phyloP scores from a whole-genome alignment of 2,329 filamentous ascomycete species.

The Aspergillus pseudonomiae region DNA sequence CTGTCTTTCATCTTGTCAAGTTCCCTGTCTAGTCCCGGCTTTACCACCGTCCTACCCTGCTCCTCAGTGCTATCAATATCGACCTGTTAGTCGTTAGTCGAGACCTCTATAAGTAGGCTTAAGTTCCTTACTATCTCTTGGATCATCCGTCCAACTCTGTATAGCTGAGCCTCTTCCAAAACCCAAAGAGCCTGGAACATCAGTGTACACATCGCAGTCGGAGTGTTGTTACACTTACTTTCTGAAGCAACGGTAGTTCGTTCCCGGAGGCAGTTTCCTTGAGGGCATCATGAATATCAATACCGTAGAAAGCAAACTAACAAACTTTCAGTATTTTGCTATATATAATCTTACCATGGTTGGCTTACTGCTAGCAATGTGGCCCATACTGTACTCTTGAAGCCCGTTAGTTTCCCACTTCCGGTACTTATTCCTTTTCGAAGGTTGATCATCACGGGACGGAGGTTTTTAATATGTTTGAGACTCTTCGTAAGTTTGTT shows the following conservation, averaged over 20 bases:
- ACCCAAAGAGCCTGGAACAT: slow-evolving; percentile 57
- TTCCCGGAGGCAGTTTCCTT: slow-evolving; percentile 60
- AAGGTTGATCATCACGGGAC: slow-evolving; percentile 67
- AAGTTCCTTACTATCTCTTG: slow-evolving; percentile 58
- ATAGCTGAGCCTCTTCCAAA: slow-evolving; percentile 63
- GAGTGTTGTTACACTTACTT: slow-evolving; percentile 43
- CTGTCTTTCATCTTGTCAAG: slow-evolving; percentile 77
- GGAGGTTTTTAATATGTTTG: slow-evolving; percentile 75
- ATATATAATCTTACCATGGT: slow-evolving; percentile 9
- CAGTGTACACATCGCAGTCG: background rate
- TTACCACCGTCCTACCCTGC: slow-evolving; percentile 72
- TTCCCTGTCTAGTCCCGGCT: slow-evolving; percentile 68
- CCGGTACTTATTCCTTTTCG: slow-evolving; percentile 72
- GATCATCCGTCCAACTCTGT: slow-evolving; percentile 70
- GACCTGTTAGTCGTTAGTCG: slow-evolving; percentile 50
- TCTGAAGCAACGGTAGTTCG: slow-evolving; percentile 55
- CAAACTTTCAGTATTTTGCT: background rate
- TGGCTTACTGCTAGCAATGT: slow-evolving; percentile 60
- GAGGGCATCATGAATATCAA: slow-evolving; percentile 70
- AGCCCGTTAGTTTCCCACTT: slow-evolving; percentile 55
- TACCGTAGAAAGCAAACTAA: slow-evolving; percentile 69
- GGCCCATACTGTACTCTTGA: slow-evolving; percentile 72
- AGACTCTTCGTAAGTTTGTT: slow-evolving; percentile 63
- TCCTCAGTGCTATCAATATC: slow-evolving; percentile 78
- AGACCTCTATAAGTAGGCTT: background rate